phyloP scores from a whole-genome alignment of 23 red algal species.

The Chondrus crispus region DNA sequence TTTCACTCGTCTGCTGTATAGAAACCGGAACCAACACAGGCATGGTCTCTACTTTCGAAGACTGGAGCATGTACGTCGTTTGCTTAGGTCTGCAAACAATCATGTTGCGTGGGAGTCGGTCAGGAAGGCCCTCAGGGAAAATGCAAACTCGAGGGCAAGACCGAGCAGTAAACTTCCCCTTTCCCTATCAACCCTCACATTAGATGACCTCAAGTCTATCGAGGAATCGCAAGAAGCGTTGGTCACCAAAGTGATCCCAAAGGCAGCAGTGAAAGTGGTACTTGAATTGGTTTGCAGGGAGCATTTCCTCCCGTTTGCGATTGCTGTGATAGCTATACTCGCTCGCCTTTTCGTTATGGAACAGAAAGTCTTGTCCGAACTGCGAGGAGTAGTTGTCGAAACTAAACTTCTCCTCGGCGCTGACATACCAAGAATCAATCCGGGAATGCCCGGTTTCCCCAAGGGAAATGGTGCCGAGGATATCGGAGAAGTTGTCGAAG shows the following conservation, averaged over 20 bases:
- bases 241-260: background rate
- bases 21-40: constrained; percentile 44
- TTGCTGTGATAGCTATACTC: constrained; percentile 6
- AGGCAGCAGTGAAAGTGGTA: background rate
- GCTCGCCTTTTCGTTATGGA: constrained; percentile 41
- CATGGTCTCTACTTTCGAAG: constrained; percentile 46
- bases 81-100: background rate
- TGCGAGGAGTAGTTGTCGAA: constrained; percentile 4
- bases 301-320: constrained; percentile 55
- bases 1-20: constrained; percentile 46
- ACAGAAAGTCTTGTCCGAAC: constrained; percentile 1
- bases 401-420: background rate
- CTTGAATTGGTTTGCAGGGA: constrained; percentile 27
- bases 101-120: constrained; percentile 40
- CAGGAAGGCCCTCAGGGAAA: background rate
- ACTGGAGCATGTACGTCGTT: constrained; percentile 44
- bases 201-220: constrained; percentile 14
- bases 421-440: background rate
- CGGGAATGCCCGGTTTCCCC: background rate
- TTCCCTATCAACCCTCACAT: constrained; percentile 23
- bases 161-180: background rate
- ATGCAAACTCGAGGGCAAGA: background rate
- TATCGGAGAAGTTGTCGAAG: background rate
- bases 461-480: background rate
- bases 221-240: background rate